These are phyloP conservation scores for Erythrophleum fordii DNA, from an alignment of 306 rosid genomes.

Conservation along the genomic window DNA sequence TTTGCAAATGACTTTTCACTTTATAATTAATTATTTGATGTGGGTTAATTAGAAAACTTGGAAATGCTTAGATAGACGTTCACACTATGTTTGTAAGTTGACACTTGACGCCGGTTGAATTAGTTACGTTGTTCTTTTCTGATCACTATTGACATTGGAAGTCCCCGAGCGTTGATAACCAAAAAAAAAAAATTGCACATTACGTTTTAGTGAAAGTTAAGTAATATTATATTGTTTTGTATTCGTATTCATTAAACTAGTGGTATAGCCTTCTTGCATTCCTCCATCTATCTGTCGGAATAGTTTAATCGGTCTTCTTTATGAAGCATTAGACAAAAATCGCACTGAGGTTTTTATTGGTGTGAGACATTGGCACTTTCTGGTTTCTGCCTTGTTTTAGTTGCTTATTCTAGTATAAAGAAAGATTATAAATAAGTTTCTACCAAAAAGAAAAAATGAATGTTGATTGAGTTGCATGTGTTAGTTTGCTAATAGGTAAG, in stretches of 20 bases:
- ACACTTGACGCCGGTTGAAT: background rate
- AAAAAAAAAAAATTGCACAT: background rate
- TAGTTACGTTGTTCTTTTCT: background rate
- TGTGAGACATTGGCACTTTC: background rate
- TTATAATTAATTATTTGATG: too few species aligned
- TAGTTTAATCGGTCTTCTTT: background rate
- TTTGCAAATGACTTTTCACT: background rate
- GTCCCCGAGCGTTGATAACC: too few species aligned
- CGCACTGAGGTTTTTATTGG: background rate
- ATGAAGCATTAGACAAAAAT: background rate
- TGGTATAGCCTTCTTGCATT: background rate
- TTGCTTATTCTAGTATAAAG: background rate
- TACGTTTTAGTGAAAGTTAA: background rate
- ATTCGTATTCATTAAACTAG: background rate
- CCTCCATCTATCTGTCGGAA: background rate
- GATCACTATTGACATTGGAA: too few species aligned
- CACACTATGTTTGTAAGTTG: background rate
- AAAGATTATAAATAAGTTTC: background rate
- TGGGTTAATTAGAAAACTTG: background rate
- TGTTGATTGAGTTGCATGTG: background rate
- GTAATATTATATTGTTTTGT: background rate
- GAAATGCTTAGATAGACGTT: background rate
- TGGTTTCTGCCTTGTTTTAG: background rate
- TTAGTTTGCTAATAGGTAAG: background rate
- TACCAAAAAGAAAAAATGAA: too few species aligned